Evolutionary conservation across 192 early-diverging fungal species (phyloP), one percentile per base, ranked within the genome.

Genomic region (Coemansia aciculifera): DNA sequence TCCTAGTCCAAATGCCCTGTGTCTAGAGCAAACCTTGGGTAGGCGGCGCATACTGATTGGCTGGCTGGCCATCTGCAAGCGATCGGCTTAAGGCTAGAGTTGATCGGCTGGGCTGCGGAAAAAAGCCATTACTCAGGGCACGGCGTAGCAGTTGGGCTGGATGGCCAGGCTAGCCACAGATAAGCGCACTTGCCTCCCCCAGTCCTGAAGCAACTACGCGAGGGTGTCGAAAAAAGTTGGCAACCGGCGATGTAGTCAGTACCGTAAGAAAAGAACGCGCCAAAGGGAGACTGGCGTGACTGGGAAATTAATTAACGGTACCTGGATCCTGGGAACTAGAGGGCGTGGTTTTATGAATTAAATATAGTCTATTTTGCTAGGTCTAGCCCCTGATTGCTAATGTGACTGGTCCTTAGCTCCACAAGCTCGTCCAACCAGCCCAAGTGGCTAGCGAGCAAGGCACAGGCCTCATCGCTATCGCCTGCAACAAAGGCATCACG

Each of bases 401-500:
- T 8, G 65, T 73, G 75, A 17, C 15, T 48, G 0, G 27, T 43
- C 23, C 69, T 63, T 36, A 81, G 74, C 21, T 36, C 51, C 24
- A 59, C n/a, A n/a, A 81, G 78, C 56, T 76, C 73, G 24, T 63
- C 89, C 63, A 83, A 77, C 90, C 89, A 95, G 13, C 92, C 94
- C 52, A 94, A 77, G 10, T 87, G 71, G 39, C 89, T 85, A 29
- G 90, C 92, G 44, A 95, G 71, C 72, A 86, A 67, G 63, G 66
- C 51, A 59, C 90, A 86, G 2, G 93, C 94, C 36, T 87, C 88
- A 69, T 98, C 94, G 78, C 95, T 96, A 59, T 83, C 79, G n/a
- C 96, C 96, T 9, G 86, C 66, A 74, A 86, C 88, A 11, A 95
- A 62, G 2, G 90, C 92, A 78, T 97, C 95, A 39, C 96, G 85